phyloP scores from a whole-genome alignment of 352 stramenopile genomes.

The Ophiocytium majus region DNA sequence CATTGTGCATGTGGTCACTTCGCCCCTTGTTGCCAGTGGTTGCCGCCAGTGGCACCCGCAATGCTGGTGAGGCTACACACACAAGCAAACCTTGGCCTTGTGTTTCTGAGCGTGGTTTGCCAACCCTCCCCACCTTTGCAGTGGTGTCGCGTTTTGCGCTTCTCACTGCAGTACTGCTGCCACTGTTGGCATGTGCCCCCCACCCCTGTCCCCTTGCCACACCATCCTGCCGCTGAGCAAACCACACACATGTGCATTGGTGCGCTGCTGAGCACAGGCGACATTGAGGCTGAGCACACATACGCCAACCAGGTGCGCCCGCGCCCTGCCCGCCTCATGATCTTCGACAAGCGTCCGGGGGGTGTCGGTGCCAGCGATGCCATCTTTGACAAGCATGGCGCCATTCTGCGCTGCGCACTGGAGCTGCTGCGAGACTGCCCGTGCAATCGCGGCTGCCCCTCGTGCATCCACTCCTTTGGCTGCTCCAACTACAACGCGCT shows the following conservation, averaged over 20 bases:
- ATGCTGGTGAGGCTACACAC: too few species aligned
- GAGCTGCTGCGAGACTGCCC: constrained; percentile 70
- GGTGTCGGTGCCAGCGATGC: constrained; percentile 76
- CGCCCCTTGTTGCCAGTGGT: too few species aligned
- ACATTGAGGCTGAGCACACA: constrained; percentile 60
- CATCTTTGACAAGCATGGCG: constrained; percentile 61
- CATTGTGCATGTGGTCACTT: too few species aligned
- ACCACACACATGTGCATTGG: too few species aligned
- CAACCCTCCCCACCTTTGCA: too few species aligned
- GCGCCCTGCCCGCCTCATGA: constrained; percentile 70
- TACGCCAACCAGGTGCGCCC: constrained; percentile 69
- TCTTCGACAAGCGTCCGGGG: constrained; percentile 79
- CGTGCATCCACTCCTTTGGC: constrained; percentile 74
- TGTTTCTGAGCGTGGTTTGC: too few species aligned
- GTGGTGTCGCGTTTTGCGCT: too few species aligned
- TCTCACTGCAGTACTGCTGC: too few species aligned
- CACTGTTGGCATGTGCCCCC: too few species aligned
- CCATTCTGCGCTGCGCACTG: constrained; percentile 39
- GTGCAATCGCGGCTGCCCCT: constrained; percentile 74
- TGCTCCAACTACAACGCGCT: constrained; percentile 80
- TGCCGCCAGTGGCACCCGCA: too few species aligned
- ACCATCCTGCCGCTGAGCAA: not conserved
- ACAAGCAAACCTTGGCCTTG: too few species aligned
- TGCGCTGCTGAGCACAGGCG: not conserved
- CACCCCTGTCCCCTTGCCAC: too few species aligned